Percentiles rank a stretch among this genome's conserved stretches.
Conservation (phyloP, 2,329 filamentous ascomycete genomes). For the Apiospora sp. region DNA sequence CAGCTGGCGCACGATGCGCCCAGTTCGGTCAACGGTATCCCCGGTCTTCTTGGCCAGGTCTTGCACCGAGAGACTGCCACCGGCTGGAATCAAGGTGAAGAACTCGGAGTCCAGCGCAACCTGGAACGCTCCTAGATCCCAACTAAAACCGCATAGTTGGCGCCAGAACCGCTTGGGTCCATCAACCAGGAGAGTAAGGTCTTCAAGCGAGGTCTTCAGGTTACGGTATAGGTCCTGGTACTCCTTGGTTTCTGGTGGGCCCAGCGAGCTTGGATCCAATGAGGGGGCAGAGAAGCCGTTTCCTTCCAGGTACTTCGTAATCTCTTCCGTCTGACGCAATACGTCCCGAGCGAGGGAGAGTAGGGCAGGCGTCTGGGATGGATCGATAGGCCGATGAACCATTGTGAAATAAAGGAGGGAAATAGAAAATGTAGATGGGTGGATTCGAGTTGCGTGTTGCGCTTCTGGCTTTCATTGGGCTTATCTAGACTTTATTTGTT, state of each 20-base stretch:
- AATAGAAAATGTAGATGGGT: no score
- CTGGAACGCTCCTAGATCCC: slow-evolving; percentile 29
- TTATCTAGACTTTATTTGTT: no score
- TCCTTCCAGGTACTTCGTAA: slow-evolving; percentile 27
- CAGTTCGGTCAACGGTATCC: slow-evolving; percentile 34
- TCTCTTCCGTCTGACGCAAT: slow-evolving; percentile 26
- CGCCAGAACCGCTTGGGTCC: neutral
- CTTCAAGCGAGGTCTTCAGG: slow-evolving; percentile 29
- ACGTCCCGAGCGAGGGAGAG: slow-evolving; percentile 25
- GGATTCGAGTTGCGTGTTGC: no score
- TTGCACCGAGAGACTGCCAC: slow-evolving; percentile 31
- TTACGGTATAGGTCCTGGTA: slow-evolving; percentile 23
- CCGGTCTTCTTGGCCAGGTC: slow-evolving; percentile 34
- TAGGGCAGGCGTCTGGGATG: no score
- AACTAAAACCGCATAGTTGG: neutral
- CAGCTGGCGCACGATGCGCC: slow-evolving; percentile 35
- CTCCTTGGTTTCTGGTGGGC: neutral
- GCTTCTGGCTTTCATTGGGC: no score
- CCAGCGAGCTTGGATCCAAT: neutral
- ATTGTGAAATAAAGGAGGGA: no score
- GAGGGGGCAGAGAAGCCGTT: slow-evolving; percentile 23
- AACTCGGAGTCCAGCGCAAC: slow-evolving; percentile 37
- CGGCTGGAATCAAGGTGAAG: slow-evolving; percentile 35
- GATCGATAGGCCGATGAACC: no score
- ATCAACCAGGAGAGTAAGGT: slow-evolving; percentile 27